Conservation (phyloP, 441 rosid genomes). For the Euphorbia celastroides region DNA sequence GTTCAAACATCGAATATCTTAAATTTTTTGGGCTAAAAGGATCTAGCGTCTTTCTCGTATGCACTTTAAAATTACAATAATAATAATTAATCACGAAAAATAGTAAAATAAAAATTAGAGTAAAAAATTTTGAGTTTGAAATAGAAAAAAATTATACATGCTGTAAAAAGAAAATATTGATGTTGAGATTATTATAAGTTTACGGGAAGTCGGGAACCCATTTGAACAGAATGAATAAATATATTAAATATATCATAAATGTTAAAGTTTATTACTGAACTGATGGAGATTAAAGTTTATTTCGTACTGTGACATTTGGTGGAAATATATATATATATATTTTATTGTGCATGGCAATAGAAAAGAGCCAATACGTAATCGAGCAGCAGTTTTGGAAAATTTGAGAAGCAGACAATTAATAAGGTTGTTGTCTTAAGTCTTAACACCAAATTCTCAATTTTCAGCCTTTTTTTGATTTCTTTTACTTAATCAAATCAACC, state of each 20-base stretch:
- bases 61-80: no score
- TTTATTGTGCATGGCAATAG: background rate
- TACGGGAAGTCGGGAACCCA: no score
- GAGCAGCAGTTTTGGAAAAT: conserved; percentile 10
- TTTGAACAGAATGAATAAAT: no score
- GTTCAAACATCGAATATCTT: no score
- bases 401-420: background rate
- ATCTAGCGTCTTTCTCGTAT: background rate
- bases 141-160: background rate
- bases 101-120: background rate
- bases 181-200: background rate
- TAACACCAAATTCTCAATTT: background rate
- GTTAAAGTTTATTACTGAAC: background rate
- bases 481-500: background rate
- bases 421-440: conserved; percentile 3
- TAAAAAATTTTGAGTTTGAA: background rate
- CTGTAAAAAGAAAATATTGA: background rate
- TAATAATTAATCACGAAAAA: no score
- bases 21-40: no score
- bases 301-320: no score
- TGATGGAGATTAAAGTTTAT: background rate
- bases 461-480: background rate
- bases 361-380: background rate
- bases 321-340: no score
- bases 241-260: no score